Base-by-base conservation (phyloP, 2,329 filamentous ascomycete genomes). In the Apiospora kogelbergensis region DNA sequence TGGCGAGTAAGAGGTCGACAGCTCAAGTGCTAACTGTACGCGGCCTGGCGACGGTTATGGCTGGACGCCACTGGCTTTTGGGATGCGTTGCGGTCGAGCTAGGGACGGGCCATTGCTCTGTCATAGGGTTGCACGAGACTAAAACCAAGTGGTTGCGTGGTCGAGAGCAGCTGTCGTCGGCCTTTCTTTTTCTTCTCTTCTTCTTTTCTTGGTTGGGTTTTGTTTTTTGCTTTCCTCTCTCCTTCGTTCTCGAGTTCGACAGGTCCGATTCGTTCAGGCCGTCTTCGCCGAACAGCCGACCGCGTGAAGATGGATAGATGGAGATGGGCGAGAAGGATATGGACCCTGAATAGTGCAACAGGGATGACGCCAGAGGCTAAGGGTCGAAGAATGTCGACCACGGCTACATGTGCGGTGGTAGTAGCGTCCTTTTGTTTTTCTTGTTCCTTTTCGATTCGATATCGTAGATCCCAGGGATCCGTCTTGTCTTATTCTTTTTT, bases 371-470 rank as follows among this genome's bases (percentile, higher is more conserved):
- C 30, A 37, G 53, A 60, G 53, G 53, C 53, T 22, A 30, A n/a
- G 33, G 20, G 53, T 30, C 10, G 30, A 60, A 60, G 30, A 37
- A 60, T 22, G 53, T 60, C 53, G 53, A 60, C 15, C 17, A 57
- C 26, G 30, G 46, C 53, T 37, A 60, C 53, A 37, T n/a, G 53
- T 60, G 22, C 24, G 22, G 26, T 57, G 26, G 53, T 37, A 37
- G 53, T 37, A 22, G 53, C 26, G 20, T 60, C 37, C 7, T 30
- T 30, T 53, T 60, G 26, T 60, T 60, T 30, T 60, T 60, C 48
- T 57, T 60, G 26, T 60, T 60, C 53, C 53, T 60, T 60, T 60
- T 60, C 53, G 53, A 60, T 60, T 60, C 53, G 53, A 37, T 60
- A 60, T 60, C 53, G 53, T 17, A 60, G 53, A 60, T 60, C 53